Base-by-base conservation (phyloP, 2,329 filamentous ascomycete genomes). In the Fusarium setosum region DNA sequence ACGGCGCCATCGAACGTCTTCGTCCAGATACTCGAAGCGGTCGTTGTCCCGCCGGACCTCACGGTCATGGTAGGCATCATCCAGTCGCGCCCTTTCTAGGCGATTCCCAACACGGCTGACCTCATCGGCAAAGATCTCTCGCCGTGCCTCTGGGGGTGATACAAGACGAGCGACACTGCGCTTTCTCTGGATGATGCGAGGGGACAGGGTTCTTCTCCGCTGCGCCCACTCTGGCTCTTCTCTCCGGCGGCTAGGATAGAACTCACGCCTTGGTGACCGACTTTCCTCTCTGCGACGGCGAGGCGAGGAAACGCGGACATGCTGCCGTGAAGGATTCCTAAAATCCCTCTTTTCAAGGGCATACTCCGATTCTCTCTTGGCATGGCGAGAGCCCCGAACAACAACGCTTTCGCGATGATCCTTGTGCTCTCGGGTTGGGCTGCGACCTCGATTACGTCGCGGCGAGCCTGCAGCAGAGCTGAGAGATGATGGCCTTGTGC, bases 121-220 rank as follows among this genome's bases (percentile, higher is more conserved):
- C 23, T 54, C 54, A 32, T 63, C 45, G 8, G 41, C 53, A 26
- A 64, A 47, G 13, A 68, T 42, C 38, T 69, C 62, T 29, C 57
- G 68, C 45, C 65, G 64, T 18, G 56, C 47, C 48, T 61, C 41
- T n/a, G 53, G 61, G 6, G 55, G 50, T 34, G 61, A 53, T 12
- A 72, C 64, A 20, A 59, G 60, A 2, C 70, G 70, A 26, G 67
- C 48, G 18, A 50, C 35, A 29, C 26, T 29, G 11, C 5, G 34
- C n/a, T 45, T 51, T 37, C 42, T 42, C 47, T 72, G 67, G 10
- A 71, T 45, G 49, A 72, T 66, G 6, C 63, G 68, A 26, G 68
- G 68, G 23, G 53, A 41, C 6, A 44, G 47, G 23, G 29, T 57
- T 34, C 58, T 57, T 12, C 37, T 50, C n/a, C 61, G 45, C 13